Evolutionary conservation across 345 rosid genomes (phyloP), one percentile per base, ranked within the genome.

Genomic region (Eutrema yunnanense): DNA sequence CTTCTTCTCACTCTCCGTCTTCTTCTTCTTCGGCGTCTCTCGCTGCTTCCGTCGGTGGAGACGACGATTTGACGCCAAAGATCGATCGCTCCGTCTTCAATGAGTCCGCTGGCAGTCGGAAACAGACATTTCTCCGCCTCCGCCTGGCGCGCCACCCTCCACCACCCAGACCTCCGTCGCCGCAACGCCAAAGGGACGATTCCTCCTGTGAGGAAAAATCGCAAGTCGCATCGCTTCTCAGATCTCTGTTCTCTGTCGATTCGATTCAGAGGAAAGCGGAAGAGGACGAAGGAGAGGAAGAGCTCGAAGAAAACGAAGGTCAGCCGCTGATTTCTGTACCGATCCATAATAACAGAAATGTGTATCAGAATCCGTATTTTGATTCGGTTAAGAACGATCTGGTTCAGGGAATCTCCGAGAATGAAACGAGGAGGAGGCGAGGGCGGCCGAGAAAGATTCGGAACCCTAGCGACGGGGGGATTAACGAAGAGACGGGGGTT

Each of bases 61-160:
- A 81, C 72, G 90, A 82, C 60, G 76, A 85, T 44, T 59, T 82
- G 43, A 86, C 84, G 48, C 96, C 87, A 13, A 91, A 84, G 73
- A 87, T 94, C 67, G 98, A 93, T 69, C 92, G 90, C 40, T 84
- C 96, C 72, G 87, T 90, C 63, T 93, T 95, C 86, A 95, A 91
- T 56, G 99, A 94, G 67, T 94, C 97, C 58, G 96, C 99, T 61
- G 97, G 97, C 1, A 88, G 96, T 78, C 91, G 90, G 53, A 91
- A 88, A 38, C 99, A 95, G 68, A 95, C 99, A 57, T 94, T 86
- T 84, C 91, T 80, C 55, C 96, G 93, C 42, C 88, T 95, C 72
- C 95, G 93, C 51, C 85, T 94, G 1, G 90, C 84, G 38, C 95
- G 94, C 14, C 72, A 75, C 78, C 75, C 57, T 44, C 65, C 78